Evolutionary conservation across 2,329 filamentous ascomycete species (phyloP).

Genomic region (Emergomyces africanus): DNA sequence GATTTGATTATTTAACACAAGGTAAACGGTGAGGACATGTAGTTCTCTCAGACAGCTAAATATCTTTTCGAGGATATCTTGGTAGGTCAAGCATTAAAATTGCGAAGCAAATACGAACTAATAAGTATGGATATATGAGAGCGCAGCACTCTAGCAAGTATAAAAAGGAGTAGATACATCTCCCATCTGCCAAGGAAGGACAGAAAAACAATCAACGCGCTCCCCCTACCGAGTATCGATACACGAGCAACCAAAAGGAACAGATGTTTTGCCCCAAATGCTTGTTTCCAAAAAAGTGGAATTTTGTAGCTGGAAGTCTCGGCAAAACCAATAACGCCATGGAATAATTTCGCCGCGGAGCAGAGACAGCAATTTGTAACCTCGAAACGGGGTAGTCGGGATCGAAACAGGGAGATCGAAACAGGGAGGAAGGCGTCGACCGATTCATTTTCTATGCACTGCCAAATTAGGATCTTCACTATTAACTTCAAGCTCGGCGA

Average conservation of each 20-base stretch:
- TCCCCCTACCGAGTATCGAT: no score
- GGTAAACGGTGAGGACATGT: neutral
- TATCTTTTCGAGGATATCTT: neutral
- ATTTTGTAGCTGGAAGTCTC: neutral
- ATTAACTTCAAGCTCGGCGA: conserved; percentile 1
- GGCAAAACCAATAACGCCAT: neutral
- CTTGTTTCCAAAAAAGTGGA: neutral
- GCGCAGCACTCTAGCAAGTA: neutral
- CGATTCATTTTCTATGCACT: conserved; percentile 2
- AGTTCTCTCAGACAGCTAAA: neutral
- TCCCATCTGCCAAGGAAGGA: neutral
- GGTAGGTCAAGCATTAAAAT: neutral
- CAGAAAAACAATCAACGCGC: neutral
- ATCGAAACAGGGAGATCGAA: neutral
- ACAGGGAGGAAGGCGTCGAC: neutral
- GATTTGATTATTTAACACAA: neutral
- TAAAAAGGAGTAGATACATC: no score
- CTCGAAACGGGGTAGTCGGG: neutral
- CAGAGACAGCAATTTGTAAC: neutral
- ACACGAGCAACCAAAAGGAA: neutral
- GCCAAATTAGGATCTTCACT: conserved; percentile 1
- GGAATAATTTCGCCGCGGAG: neutral
- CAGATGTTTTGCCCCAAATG: neutral
- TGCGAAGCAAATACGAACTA: neutral
- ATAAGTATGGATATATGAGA: neutral